Evolutionary conservation across 495 filamentous ascomycete species (phyloP), one percentile per base, ranked within the genome.

Genomic region (Aspergillus hancockii): DNA sequence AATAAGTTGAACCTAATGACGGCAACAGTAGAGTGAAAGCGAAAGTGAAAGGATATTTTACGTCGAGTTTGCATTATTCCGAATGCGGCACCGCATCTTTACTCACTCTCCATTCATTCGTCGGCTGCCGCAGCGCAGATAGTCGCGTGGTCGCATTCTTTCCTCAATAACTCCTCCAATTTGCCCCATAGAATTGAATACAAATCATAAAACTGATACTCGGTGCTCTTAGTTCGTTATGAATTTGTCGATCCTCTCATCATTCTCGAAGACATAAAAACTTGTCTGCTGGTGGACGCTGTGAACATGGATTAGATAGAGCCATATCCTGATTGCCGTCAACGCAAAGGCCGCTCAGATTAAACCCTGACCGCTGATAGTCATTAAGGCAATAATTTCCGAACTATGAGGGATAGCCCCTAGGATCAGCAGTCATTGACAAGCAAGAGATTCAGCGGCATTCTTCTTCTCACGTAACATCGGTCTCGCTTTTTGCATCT

Each of bases 1-100:
- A 25, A 30, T 13, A 43, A 30, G 13, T 16, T 49, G 23, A 19
- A 47, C 43, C n/a, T n/a, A 47, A 16, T 13, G 5, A 47, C 43
- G 47, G 31, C 16, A 13, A 23, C 46, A 51, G 21, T 43, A 21
- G 46, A 23, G 19, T 32, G 14, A 41, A 49, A 43, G 46, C 22
- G 46, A 47, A 49, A 49, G n/a, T n/a, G n/a, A 19, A 14, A 34
- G 56, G 36, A n/a, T n/a, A n/a, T n/a, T 31, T 23, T 14, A 23
- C 22, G 43, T 46, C 28, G 31, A 45, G 46, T 58, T 43, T 52
- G 55, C 36, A 61, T 52, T 19, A 45, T 56, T 22, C 53, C 53
- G 59, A 46, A 57, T 36, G 49, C 55, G 21, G 55, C 32, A 32
- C 50, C 32, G 10, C 46, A 14, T 31, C 18, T 31, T n/a, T n/a